Conservation (phyloP, 192 early-diverging fungal species). For the Pilaira anomala region DNA sequence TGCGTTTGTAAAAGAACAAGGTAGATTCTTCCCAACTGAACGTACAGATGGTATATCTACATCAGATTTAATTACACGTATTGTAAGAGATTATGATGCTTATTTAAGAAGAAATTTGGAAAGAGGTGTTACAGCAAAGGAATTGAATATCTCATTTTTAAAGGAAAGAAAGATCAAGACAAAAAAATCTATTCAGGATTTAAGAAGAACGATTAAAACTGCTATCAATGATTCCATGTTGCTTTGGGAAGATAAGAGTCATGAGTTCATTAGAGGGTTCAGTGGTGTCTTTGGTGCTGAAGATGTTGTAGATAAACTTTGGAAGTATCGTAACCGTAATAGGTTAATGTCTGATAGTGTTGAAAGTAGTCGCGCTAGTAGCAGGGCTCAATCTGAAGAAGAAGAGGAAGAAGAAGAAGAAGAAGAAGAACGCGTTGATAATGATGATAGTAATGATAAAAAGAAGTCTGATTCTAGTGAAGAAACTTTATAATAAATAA, state of each 20-base stretch:
- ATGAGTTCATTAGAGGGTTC: conserved; percentile 73
- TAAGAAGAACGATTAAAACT: conserved; percentile 66
- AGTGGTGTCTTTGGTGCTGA: conserved; percentile 64
- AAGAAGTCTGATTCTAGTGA: too few relatives aligned
- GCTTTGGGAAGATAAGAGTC: conserved; percentile 72
- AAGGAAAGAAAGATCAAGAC: conserved; percentile 74
- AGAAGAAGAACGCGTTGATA: too few relatives aligned
- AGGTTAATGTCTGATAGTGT: conserved; percentile 9
- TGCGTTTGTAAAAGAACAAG: conserved; percentile 77
- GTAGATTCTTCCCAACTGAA: conserved; percentile 61
- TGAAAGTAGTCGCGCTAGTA: conserved; percentile 11
- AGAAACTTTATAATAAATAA: too few relatives aligned
- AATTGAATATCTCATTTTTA: conserved; percentile 77
- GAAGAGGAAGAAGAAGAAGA: conserved; percentile 7
- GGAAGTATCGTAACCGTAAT: conserved; percentile 18
- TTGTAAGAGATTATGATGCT: conserved; percentile 82
- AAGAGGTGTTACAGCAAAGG: conserved; percentile 76
- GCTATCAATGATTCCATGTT: conserved; percentile 63
- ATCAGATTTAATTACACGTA: conserved; percentile 81
- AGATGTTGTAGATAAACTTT: conserved; percentile 43
- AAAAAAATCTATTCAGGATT: conserved; percentile 71
- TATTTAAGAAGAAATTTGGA: conserved; percentile 83
- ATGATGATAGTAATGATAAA: too few relatives aligned
- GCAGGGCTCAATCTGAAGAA: conserved; percentile 17
- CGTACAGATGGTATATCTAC: conserved; percentile 83